Percentiles rank a stretch among this genome's conserved stretches.
Conservation (phyloP, 768 basidiomycete genomes). For the Amanita inopinata region DNA sequence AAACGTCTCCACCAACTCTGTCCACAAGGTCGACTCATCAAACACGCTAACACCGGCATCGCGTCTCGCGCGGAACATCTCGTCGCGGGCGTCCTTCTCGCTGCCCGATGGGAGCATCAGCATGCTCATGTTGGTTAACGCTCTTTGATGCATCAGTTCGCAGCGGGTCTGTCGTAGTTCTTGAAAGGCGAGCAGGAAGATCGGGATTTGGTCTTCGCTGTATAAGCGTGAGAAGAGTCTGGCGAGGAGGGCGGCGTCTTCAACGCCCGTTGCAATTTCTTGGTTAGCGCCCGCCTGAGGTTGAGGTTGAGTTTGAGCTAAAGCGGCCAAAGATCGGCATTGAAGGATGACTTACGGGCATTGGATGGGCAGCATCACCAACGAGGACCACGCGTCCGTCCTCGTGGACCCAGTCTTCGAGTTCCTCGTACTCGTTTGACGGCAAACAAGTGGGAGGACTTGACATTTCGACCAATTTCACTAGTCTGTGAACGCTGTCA, state of each 20-base stretch:
- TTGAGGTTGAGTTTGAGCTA: neutral
- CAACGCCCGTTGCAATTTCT: slow-evolving; percentile 39
- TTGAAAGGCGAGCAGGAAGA: slow-evolving; percentile 44
- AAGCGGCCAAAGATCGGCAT: neutral
- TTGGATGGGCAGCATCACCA: slow-evolving; percentile 47
- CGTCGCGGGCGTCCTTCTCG: slow-evolving; percentile 32
- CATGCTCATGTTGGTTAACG: slow-evolving; percentile 33
- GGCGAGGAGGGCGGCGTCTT: slow-evolving; percentile 53
- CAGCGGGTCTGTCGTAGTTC: slow-evolving; percentile 43
- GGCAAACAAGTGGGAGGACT: slow-evolving; percentile 25
- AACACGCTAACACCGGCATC: slow-evolving; percentile 11
- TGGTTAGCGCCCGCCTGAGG: slow-evolving; percentile 46
- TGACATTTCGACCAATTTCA: slow-evolving; percentile 27
- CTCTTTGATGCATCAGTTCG: slow-evolving; percentile 29
- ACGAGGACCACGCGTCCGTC: slow-evolving; percentile 37
- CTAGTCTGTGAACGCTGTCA: slow-evolving; percentile 19
- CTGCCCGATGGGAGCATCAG: slow-evolving; percentile 35
- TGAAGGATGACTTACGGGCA: slow-evolving; percentile 29
- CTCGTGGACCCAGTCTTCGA: slow-evolving; percentile 45
- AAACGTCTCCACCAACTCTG: slow-evolving; percentile 36
- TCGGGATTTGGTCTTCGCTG: slow-evolving; percentile 36
- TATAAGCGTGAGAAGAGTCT: slow-evolving; percentile 49
- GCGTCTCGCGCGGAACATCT: slow-evolving; percentile 23
- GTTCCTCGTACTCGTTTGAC: slow-evolving; percentile 25
- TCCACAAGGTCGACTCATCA: slow-evolving; percentile 28